Percentiles rank a stretch among this genome's conserved stretches.
phyloP scores from a whole-genome alignment of 371 early-diverging fungal genomes.

The Circinella umbellata region DNA sequence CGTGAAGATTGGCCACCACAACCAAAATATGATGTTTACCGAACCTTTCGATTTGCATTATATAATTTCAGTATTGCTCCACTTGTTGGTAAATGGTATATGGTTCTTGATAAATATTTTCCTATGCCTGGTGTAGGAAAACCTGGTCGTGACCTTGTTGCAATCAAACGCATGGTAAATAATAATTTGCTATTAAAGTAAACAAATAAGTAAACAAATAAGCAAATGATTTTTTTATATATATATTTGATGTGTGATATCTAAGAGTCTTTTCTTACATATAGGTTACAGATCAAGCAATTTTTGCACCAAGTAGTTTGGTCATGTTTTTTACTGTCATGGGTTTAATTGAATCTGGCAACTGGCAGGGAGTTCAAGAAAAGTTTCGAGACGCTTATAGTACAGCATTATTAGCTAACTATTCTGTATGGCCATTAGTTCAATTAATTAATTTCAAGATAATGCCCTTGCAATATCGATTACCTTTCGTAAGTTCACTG shows the following conservation, averaged over 20 bases:
- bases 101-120: slow-evolving; percentile 66
- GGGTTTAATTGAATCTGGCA: slow-evolving; percentile 66
- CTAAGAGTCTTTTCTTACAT: neutral
- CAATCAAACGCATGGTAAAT: slow-evolving; percentile 50
- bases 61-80: slow-evolving; percentile 82
- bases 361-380: slow-evolving; percentile 58
- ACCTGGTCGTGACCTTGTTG: slow-evolving; percentile 28
- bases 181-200: slow-evolving; percentile 6
- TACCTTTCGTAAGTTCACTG: slow-evolving; percentile 77
- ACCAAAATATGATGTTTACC: slow-evolving; percentile 35
- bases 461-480: slow-evolving; percentile 72
- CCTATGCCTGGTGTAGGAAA: slow-evolving; percentile 53
- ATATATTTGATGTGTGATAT: too few relatives aligned
- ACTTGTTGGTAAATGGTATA: slow-evolving; percentile 76
- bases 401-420: slow-evolving; percentile 77
- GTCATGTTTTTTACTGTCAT: slow-evolving; percentile 71
- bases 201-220: too few relatives aligned
- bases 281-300: slow-evolving; percentile 59
- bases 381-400: slow-evolving; percentile 64
- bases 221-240: too few relatives aligned
- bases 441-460: slow-evolving; percentile 81
- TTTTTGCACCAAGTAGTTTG: slow-evolving; percentile 79
- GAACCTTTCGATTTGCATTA: slow-evolving; percentile 64
- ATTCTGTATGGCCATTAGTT: slow-evolving; percentile 81
- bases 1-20: slow-evolving; percentile 21